Base-by-base conservation (phyloP, 257 asterid genomes). In the Gynochthodes officinalis region DNA sequence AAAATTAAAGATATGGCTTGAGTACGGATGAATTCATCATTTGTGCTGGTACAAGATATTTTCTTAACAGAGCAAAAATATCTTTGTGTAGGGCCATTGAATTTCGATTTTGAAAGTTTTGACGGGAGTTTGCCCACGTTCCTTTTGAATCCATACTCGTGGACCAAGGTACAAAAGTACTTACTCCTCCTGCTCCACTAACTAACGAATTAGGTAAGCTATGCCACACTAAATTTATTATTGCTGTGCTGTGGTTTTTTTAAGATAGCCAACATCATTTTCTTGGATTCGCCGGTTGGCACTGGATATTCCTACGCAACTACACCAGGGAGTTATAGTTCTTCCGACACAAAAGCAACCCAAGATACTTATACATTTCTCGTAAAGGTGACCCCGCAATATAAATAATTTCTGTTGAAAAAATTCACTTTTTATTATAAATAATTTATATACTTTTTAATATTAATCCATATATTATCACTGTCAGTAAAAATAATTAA, bases 51-150 rank as follows among this genome's bases (percentile, higher is more conserved):
- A n/a, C n/a, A n/a, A n/a, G n/a, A n/a, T n/a, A n/a, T n/a, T n/a
- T n/a, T n/a, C n/a, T n/a, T n/a, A n/a, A n/a, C n/a, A n/a, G n/a
- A n/a, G n/a, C n/a, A n/a, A n/a, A n/a, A n/a, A n/a, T n/a, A n/a
- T n/a, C n/a, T n/a, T n/a, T n/a, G n/a, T n/a, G n/a, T n/a, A n/a
- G n/a, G n/a, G n/a, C n/a, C n/a, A n/a, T n/a, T n/a, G n/a, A n/a
- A n/a, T n/a, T n/a, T n/a, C n/a, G 87, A 83, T 69, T 11, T 70
- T 35, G 62, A 25, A 2, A 42, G 72, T 46, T 82, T 73, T 65
- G 74, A 90, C 79, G 89, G 86, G 55, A 81, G 80, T 76, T 52
- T 85, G 4, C 92, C 96, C 25, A 46, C 70, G 39, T 70, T 90
- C 53, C 14, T 35, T 23, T 32, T 79, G 63, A 86, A 72, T 61